Evolutionary conservation across 1,284 basidiomycete genomes (phyloP), one percentile per base, ranked within the genome.

Genomic region (Crucibulum cyathiforme): DNA sequence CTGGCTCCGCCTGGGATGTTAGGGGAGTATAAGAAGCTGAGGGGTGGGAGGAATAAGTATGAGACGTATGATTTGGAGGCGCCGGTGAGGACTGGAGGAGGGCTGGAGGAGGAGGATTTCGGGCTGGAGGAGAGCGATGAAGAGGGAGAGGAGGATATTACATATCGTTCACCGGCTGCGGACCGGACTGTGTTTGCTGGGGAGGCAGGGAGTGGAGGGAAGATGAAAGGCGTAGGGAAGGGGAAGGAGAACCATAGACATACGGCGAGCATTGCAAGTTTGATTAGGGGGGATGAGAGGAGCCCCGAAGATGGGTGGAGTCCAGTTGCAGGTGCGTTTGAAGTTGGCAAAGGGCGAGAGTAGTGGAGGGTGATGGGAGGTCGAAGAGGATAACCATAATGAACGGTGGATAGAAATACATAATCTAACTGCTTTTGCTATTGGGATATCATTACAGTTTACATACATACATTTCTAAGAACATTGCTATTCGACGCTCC

Each of bases 211-310:
- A 78, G 71, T 53, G 50, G 9, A 57, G 39, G 47, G 66, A 65
- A 45, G 63, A 58, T n/a, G 56, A 62, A 17, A 62, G 59, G 45
- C 63, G 73, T 63, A 59, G 57, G 19, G 69, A 67, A 10, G 67
- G 61, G 41, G 62, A 79, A 74, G 65, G 80, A 82, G 70, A 81
- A 77, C 43, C 90, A 92, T 71, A 74, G 84, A 56, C 90, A 92
- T 72, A 93, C 92, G 1, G 92, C 92, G 24, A 92, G 89, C 63
- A 93, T 93, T 61, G 92, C 89, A 31, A 91, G 90, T 69, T 74
- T 93, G 63, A 93, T 93, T 57, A 80, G 90, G 10, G 85, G 88
- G 5, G 89, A 90, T 47, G 90, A 92, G 64, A 77, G 90, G 41
- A 83, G 86, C 49, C 80, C 79, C 8, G 88, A 90, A 67, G 90